Evolutionary conservation across 139 green algal genomes (phyloP).

Genomic region (Chlorella sorokiniana): DNA sequence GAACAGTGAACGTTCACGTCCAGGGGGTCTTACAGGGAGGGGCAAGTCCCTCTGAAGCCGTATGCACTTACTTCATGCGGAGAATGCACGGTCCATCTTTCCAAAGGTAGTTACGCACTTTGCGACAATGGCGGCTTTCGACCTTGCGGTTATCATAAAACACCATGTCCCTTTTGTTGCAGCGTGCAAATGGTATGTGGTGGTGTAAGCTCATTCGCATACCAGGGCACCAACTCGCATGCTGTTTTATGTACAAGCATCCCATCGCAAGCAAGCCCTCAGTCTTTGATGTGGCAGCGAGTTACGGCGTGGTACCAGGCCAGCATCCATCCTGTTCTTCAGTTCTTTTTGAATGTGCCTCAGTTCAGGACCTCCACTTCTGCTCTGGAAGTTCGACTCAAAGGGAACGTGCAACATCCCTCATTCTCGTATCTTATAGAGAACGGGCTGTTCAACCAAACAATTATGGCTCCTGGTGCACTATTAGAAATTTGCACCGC

Average conservation of each 20-base stretch:
- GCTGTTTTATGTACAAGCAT: constrained; percentile 8
- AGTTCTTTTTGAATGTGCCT: background rate
- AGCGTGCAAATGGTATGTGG: background rate
- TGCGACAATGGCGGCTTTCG: too few relatives aligned
- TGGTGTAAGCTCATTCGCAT: constrained; percentile 82
- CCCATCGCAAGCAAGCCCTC: background rate
- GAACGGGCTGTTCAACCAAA: constrained; percentile 26
- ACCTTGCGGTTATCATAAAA: too few relatives aligned
- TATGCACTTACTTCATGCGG: too few relatives aligned
- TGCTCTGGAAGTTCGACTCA: background rate
- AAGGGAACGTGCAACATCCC: constrained; percentile 9
- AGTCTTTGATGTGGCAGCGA: constrained; percentile 16
- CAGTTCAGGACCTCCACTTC: too few relatives aligned
- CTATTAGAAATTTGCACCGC: too few relatives aligned
- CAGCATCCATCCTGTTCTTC: constrained; percentile 35
- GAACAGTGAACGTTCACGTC: too few relatives aligned
- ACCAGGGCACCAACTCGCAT: constrained; percentile 73
- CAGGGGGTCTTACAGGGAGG: too few relatives aligned
- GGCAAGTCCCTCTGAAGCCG: too few relatives aligned
- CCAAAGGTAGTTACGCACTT: too few relatives aligned
- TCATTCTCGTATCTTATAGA: constrained; percentile 33
- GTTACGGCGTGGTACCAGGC: constrained; percentile 37
- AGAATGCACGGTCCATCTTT: too few relatives aligned
- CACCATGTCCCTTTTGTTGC: background rate
- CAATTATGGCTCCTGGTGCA: too few relatives aligned